Conservation (phyloP, 2,329 filamentous ascomycete genomes). For the Emmonsiellopsis sp. region DNA sequence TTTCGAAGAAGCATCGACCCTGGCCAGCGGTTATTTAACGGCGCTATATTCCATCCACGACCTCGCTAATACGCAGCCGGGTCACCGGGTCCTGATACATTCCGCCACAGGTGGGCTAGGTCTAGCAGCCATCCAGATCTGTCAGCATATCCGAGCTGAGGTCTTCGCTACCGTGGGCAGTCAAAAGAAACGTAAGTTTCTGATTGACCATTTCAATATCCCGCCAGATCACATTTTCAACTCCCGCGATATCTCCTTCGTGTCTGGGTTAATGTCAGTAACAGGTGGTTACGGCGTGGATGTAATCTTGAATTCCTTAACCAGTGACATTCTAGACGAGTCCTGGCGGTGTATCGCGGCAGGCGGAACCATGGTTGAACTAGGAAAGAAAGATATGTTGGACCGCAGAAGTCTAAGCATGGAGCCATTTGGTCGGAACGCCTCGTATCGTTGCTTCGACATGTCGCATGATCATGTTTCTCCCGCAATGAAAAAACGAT, state of each 20-base stretch:
- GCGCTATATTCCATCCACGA: conserved; percentile 16
- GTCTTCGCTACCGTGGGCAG: conserved; percentile 15
- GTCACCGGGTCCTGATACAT: conserved; percentile 17
- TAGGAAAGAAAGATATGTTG: conserved; percentile 15
- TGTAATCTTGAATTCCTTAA: conserved; percentile 19
- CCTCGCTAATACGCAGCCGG: conserved; percentile 10
- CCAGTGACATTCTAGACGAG: conserved; percentile 18
- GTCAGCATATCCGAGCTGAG: conserved; percentile 8
- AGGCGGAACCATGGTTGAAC: conserved; percentile 16
- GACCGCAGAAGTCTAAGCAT: conserved; percentile 9
- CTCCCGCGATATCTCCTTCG: conserved; percentile 15
- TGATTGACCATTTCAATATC: conserved; percentile 11
- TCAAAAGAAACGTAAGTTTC: conserved; percentile 14
- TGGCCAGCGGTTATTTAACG: conserved; percentile 17
- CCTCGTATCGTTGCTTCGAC: background rate
- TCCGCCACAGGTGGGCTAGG: conserved; percentile 16
- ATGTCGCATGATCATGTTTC: conserved; percentile 1
- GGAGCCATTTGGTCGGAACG: conserved; percentile 8
- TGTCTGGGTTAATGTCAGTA: conserved; percentile 8
- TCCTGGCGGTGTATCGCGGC: conserved; percentile 18
- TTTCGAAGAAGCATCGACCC: conserved; percentile 18
- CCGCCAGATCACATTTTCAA: conserved; percentile 16
- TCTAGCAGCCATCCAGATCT: conserved; percentile 14
- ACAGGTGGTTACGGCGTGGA: conserved; percentile 18
- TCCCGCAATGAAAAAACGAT: conserved; percentile 3